A percentile compares a stretch with the other conserved stretches of the same genome.
Evolutionary conservation across 1,284 basidiomycete genomes (phyloP).

Genomic region (Rhodofomes roseus): DNA sequence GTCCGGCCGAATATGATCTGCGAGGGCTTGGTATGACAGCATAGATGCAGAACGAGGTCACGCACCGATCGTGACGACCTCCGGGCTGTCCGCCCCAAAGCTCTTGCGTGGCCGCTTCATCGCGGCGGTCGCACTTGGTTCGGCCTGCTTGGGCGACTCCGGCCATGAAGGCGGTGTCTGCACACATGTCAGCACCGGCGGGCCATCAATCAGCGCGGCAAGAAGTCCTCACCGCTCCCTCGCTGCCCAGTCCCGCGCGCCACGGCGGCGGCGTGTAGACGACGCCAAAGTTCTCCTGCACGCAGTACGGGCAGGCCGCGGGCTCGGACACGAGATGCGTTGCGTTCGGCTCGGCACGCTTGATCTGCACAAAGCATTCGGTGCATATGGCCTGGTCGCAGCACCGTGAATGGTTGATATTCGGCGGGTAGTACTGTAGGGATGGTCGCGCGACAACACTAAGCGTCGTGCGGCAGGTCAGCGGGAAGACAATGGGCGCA

Average conservation of each 20-base stretch:
- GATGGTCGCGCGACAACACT: conserved; percentile 4
- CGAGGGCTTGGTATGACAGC: not conserved
- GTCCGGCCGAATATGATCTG: conserved; percentile 91
- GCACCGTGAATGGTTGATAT: conserved; percentile 95
- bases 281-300: conserved; percentile 94
- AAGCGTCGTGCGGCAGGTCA: conserved; percentile 7
- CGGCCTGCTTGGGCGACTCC: conserved; percentile 46
- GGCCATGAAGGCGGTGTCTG: conserved; percentile 41
- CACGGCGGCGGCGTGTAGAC: conserved; percentile 85
- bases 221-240: conserved; percentile 51
- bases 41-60: conserved; percentile 14
- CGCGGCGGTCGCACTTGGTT: conserved; percentile 34
- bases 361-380: conserved; percentile 99
- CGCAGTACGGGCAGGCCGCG: conserved; percentile 95
- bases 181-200: not conserved
- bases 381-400: conserved; percentile 99
- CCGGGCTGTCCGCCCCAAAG: conserved; percentile 70
- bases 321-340: conserved; percentile 93
- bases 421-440: conserved; percentile 83
- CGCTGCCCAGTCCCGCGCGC: conserved; percentile 70
- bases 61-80: conserved; percentile 88
- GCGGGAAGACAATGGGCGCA: conserved; percentile 42
- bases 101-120: conserved; percentile 78
- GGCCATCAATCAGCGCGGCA: conserved; percentile 3
- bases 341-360: conserved; percentile 89